Conservation (phyloP, 140 eudicot species). For the Flaveria floridana region DNA sequence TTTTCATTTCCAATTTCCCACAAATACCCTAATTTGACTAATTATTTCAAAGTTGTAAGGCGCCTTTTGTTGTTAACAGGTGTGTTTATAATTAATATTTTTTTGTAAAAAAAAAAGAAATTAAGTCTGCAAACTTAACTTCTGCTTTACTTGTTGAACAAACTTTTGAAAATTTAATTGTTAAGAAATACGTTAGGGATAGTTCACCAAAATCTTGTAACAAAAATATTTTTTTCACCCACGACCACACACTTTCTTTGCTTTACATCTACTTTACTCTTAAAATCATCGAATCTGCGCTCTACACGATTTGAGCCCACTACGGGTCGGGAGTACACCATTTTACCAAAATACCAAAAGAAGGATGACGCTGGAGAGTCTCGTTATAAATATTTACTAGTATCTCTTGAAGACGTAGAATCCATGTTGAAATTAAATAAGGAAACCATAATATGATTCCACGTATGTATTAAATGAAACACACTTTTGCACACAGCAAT, state of each 20-base stretch:
- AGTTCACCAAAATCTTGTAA: constrained; percentile 1
- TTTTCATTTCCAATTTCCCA: background rate
- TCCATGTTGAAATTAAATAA: background rate
- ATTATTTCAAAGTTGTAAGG: constrained; percentile 1
- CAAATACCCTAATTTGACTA: background rate
- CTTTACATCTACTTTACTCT: no score
- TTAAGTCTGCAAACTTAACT: background rate
- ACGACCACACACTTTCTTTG: no score
- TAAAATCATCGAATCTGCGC: no score
- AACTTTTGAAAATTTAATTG: background rate
- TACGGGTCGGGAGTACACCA: no score
- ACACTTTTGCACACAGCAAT: background rate
- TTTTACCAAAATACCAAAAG: no score
- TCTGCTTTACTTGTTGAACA: constrained; percentile 19
- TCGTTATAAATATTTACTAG: background rate
- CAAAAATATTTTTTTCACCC: background rate
- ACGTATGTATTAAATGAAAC: background rate
- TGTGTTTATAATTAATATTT: background rate
- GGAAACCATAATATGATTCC: constrained; percentile 24
- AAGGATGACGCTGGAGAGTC: no score
- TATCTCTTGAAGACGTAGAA: background rate
- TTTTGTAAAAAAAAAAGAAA: background rate
- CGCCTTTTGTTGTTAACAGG: background rate
- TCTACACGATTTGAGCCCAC: no score
- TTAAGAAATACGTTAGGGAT: constrained; percentile 7